Percentiles rank a stretch among this genome's conserved stretches.
These are phyloP conservation scores for Puccinia coronata DNA, from an alignment of 1,284 basidiomycete genomes.

Conservation along the genomic window DNA sequence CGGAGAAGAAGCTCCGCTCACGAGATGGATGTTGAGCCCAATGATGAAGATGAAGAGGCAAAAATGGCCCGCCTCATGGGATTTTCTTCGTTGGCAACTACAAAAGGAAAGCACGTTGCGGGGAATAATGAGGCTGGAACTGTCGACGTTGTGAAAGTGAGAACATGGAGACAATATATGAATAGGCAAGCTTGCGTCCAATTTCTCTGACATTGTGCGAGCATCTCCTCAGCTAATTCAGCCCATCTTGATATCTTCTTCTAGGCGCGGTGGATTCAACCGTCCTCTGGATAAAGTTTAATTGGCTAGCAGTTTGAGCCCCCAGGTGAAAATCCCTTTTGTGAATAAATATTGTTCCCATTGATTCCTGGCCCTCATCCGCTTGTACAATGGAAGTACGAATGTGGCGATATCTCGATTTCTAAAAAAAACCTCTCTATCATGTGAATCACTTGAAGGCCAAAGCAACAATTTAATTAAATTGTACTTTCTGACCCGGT, in stretches of 20 bases:
- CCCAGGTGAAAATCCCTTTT: not conserved
- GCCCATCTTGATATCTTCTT: not conserved
- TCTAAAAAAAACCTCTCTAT: too few species aligned
- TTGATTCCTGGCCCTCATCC: not conserved
- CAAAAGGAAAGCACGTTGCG: conserved; percentile 41
- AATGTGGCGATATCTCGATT: too few species aligned
- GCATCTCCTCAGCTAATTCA: not conserved
- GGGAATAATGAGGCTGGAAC: conserved; percentile 48
- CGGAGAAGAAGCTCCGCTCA: not conserved
- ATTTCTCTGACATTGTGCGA: not conserved
- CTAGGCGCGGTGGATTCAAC: conserved; percentile 30
- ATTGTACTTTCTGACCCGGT: too few species aligned
- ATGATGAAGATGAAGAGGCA: conserved; percentile 48
- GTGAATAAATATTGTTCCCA: not conserved
- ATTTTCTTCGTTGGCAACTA: conserved; percentile 41
- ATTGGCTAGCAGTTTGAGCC: not conserved
- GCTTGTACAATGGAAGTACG: not conserved
- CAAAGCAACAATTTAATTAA: too few species aligned
- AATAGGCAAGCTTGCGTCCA: conserved; percentile 23
- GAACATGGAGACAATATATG: conserved; percentile 50
- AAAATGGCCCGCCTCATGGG: conserved; percentile 48
- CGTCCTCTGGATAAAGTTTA: conserved; percentile 28
- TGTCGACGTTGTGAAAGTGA: conserved; percentile 47
- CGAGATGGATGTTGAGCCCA: conserved; percentile 18
- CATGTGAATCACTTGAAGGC: too few species aligned